Conservation (phyloP, 2,329 filamentous ascomycete genomes). For the Alternaria sp. region DNA sequence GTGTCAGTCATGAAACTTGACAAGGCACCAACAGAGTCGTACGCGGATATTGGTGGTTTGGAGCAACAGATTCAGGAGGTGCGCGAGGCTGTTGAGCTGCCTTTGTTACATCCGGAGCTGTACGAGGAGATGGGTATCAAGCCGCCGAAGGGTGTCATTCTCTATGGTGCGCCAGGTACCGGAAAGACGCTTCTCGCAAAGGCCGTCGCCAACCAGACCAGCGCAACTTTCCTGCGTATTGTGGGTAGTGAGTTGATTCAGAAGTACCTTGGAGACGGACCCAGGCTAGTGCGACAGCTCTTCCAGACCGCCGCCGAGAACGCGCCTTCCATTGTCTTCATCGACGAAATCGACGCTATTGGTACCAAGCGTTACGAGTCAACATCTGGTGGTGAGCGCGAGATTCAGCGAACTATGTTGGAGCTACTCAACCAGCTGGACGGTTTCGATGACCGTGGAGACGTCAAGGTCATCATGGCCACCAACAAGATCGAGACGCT, state of each 20-base stretch:
- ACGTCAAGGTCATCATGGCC: constrained; percentile 99
- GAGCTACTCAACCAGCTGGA: constrained; percentile 98
- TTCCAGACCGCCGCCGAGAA: constrained; percentile 97
- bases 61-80: constrained; percentile 98
- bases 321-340: constrained; percentile 96
- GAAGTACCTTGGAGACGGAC: constrained; percentile 97
- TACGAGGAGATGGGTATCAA: constrained; percentile 99
- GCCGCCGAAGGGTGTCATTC: constrained; percentile 97
- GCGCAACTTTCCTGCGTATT: constrained; percentile 95
- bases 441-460: constrained; percentile 97
- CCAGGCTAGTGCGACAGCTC: constrained; percentile 91
- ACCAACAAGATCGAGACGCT: constrained; percentile 99
- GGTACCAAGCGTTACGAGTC: constrained; percentile 99
- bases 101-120: constrained; percentile 91
- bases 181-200: constrained; percentile 97
- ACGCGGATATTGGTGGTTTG: constrained; percentile 96
- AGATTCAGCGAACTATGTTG: constrained; percentile 98
- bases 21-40: constrained; percentile 97
- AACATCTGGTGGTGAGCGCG: constrained; percentile 93
- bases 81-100: constrained; percentile 93
- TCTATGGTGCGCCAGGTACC: constrained; percentile 96
- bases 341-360: constrained; percentile 98
- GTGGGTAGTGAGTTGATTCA: constrained; percentile 97
- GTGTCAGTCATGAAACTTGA: constrained; percentile 99
- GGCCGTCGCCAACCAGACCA: constrained; percentile 98